Evolutionary conservation across 2,329 filamentous ascomycete species (phyloP).

Genomic region (Ceratocystis papillata): DNA sequence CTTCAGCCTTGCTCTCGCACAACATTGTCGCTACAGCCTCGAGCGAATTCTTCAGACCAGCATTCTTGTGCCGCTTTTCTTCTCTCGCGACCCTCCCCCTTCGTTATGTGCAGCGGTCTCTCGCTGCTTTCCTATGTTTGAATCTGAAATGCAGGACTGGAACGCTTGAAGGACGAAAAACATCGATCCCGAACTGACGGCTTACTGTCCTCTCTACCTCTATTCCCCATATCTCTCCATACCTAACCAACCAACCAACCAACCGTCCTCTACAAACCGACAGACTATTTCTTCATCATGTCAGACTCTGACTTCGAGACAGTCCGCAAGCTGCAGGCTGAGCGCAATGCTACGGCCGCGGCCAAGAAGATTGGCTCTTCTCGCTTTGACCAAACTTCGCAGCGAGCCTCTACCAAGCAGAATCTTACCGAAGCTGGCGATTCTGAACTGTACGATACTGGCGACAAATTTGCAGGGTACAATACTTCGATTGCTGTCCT

Average conservation of each 20-base stretch:
- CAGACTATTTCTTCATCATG: slow-evolving; percentile 38
- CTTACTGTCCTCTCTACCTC: slow-evolving; percentile 4
- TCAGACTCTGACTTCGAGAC: slow-evolving; percentile 77
- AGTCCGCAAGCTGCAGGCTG: slow-evolving; percentile 78
- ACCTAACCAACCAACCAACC: neutral
- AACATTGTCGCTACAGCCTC: slow-evolving; percentile 28
- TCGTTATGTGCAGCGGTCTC: slow-evolving; percentile 27
- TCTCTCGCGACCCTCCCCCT: slow-evolving; percentile 30
- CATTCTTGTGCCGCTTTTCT: slow-evolving; percentile 26
- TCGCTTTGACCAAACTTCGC: slow-evolving; percentile 65
- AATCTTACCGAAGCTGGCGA: slow-evolving; percentile 85
- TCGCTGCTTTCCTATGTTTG: slow-evolving; percentile 23
- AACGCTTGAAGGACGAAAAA: slow-evolving; percentile 24
- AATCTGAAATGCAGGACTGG: slow-evolving; percentile 25
- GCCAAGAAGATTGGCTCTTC: slow-evolving; percentile 65
- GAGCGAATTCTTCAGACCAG: slow-evolving; percentile 28
- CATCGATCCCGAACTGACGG: slow-evolving; percentile 20
- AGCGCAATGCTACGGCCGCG: slow-evolving; percentile 73
- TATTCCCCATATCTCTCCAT: neutral
- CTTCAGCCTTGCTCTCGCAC: slow-evolving; percentile 26
- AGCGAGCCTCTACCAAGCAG: slow-evolving; percentile 78
- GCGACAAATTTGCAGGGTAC: slow-evolving; percentile 79
- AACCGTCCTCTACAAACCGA: neutral
- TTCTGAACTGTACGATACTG: slow-evolving; percentile 71
- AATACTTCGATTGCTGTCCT: slow-evolving; percentile 75